Evolutionary conservation across 208 protist genomes (phyloP), one percentile per base, ranked within the genome.

Genomic region (Trypanosoma avium): DNA sequence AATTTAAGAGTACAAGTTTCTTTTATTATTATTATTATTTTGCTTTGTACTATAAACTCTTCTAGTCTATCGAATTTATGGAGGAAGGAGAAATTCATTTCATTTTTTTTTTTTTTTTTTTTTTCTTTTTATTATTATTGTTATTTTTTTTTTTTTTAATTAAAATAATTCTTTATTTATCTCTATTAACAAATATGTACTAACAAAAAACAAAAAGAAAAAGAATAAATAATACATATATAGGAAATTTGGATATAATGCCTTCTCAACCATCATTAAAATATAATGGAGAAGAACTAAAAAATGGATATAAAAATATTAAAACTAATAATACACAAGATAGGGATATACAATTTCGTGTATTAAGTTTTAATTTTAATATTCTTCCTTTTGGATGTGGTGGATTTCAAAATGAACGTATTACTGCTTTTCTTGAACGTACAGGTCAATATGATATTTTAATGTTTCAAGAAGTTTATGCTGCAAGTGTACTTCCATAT

Each of bases 291-390:
- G 36, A 15, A n/a, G 36, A 42, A 42, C 22, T 6, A 19, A n/a
- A 17, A 12, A 19, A 32, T 35, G 35, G 38, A 24, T 0, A 6
- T n/a, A 67, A 46, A 10, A 9, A n/a, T 43, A 19, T 21, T 21
- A 48, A 50, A 21, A 6, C 45, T 33, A 56, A 45, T 32, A 21
- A 47, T 19, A 36, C 15, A 3, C 12, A 4, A 40, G 38, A 36
- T 45, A 13, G 8, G 13, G 17, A 69, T 33, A 36, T 27, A 21
- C 65, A 61, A 15, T 77, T 77, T 19, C 90, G 90, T 17, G 84
- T 93, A 33, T 73, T 96, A 47, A 94, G 84, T 65, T 96, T 92
- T 66, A 96, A 96, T 67, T 90, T 96, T 59, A 94, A 93, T 64
- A 82, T 94, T n/a, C 81, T 94, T 33, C 90, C 90, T 9, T 69